These are phyloP conservation scores for Clohesyomyces aquaticus DNA, from an alignment of 495 filamentous ascomycete species.

Conservation along the genomic window DNA sequence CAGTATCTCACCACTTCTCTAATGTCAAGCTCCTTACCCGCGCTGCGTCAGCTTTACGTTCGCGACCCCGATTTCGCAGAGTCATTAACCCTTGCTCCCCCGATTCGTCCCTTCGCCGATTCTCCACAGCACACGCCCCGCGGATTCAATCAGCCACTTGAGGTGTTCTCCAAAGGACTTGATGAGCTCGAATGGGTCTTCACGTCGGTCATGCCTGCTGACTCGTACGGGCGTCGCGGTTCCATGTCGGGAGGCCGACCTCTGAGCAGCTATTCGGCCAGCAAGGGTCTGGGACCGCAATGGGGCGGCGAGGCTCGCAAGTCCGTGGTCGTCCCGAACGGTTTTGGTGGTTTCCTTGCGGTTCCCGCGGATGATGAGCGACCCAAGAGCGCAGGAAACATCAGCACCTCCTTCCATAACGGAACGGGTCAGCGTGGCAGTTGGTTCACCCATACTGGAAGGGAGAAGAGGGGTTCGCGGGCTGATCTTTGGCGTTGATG, in stretches of 20 bases:
- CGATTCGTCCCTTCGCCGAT: constrained; percentile 55
- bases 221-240: constrained; percentile 41
- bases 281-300: constrained; percentile 55
- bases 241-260: constrained; percentile 57
- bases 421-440: constrained; percentile 5
- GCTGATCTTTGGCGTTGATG: constrained; percentile 44
- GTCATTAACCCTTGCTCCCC: constrained; percentile 67
- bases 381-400: constrained; percentile 36
- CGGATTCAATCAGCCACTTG: constrained; percentile 66
- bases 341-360: constrained; percentile 78
- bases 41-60: constrained; percentile 77
- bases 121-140: constrained; percentile 45
- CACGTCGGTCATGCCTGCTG: constrained; percentile 59
- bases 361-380: constrained; percentile 61
- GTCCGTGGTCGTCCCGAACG: constrained; percentile 71
- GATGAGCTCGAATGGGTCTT: constrained; percentile 88
- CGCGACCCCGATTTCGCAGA: constrained; percentile 81
- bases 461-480: constrained; percentile 28
- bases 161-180: constrained; percentile 84
- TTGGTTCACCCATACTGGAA: constrained; percentile 15
- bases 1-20: constrained; percentile 82
- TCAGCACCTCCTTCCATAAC: constrained; percentile 2
- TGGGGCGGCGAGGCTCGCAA: constrained; percentile 66
- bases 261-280: constrained; percentile 58
- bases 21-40: constrained; percentile 71